Evolutionary conservation across 495 filamentous ascomycete genomes (phyloP).

Genomic region (Podospora bellae-mahoneyi): DNA sequence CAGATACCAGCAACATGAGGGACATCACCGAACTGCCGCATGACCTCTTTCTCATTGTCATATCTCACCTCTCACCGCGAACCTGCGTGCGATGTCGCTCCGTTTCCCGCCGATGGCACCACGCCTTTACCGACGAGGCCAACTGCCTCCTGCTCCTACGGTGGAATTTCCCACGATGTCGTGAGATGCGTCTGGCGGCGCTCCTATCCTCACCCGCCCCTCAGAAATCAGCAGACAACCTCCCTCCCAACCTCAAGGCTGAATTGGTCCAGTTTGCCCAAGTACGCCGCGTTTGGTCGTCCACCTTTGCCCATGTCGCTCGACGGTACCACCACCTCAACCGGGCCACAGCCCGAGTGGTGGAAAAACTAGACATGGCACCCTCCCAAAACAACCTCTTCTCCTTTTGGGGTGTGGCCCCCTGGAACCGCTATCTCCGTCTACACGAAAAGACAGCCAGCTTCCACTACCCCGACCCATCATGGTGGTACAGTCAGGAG

Average conservation of each 20-base stretch:
- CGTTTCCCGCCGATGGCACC: slow-evolving; percentile 54
- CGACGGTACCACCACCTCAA: slow-evolving; percentile 56
- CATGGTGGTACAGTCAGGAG: slow-evolving; percentile 56
- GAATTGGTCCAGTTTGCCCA: slow-evolving; percentile 54
- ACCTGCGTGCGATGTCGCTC: slow-evolving; percentile 55
- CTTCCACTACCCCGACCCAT: slow-evolving; percentile 53
- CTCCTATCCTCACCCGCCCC: slow-evolving; percentile 6
- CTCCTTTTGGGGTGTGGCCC: slow-evolving; percentile 44
- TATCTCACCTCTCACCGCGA: slow-evolving; percentile 48
- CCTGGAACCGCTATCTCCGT: slow-evolving; percentile 56
- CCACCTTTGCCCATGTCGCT: slow-evolving; percentile 51
- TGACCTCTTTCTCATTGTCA: slow-evolving; percentile 52
- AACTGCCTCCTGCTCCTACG: slow-evolving; percentile 48
- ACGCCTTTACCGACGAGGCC: slow-evolving; percentile 50
- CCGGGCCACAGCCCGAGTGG: slow-evolving; percentile 45
- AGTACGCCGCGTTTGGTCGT: slow-evolving; percentile 34
- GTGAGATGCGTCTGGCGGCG: slow-evolving; percentile 48
- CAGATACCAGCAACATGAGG: slow-evolving; percentile 26
- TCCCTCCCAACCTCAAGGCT: slow-evolving; percentile 37
- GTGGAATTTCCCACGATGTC: slow-evolving; percentile 52
- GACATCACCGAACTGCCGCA: slow-evolving; percentile 51
- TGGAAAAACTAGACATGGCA: slow-evolving; percentile 47
- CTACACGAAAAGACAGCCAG: slow-evolving; percentile 39
- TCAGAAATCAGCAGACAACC: background rate
- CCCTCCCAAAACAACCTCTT: slow-evolving; percentile 31